Base-by-base conservation (phyloP, 2,329 filamentous ascomycete species). In the Cladosporium oxysporum region DNA sequence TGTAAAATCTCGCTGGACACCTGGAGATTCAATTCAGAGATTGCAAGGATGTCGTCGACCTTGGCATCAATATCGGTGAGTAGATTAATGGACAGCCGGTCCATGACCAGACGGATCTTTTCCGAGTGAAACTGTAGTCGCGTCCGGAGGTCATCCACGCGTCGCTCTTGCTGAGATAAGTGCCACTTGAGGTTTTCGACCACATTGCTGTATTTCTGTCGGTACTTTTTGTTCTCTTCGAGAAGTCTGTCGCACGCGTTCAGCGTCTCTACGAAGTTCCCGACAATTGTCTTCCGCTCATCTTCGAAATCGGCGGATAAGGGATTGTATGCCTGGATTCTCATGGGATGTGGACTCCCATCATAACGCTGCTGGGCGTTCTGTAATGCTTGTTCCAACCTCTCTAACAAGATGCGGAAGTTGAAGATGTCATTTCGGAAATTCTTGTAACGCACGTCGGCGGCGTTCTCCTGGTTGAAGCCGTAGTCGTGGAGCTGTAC, bases 351-450 rank as follows among this genome's bases (percentile, higher is more conserved):
- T 21, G 41, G n/a, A 21, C 41, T 47, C 8, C 41, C n/a, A 11
- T 47, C 41, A 7, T 47, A 47, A 5, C 41, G 41, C 41, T 21
- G 41, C n/a, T 47, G 67, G 11, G 71, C 70, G 18, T 66, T 64
- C 28, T 63, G 52, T 16, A 71, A 66, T 2, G 69, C 64, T 16
- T 63, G 57, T 23, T 67, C 58, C 23, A 72, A 64, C 33, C 58
- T 66, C 49, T 69, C 59, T 2, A 72, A 65, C 5, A 67, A 57
- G 21, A 62, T 35, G 18, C 66, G 62, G 29, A 72, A 71, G 23
- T 69, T 66, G 62, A 66, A 47, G n/a, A 72, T 68, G 33, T 71
- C 70, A 16, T 67, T 66, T 28, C 64, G 66, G 66, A 72, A 71
- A 23, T 68, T 66, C 16, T 57, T 50, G 55, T 71, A 72, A n/a